Evolutionary conservation across 2,329 filamentous ascomycete species (phyloP), one percentile per base, ranked within the genome.

Genomic region (Phialophora expanda): DNA sequence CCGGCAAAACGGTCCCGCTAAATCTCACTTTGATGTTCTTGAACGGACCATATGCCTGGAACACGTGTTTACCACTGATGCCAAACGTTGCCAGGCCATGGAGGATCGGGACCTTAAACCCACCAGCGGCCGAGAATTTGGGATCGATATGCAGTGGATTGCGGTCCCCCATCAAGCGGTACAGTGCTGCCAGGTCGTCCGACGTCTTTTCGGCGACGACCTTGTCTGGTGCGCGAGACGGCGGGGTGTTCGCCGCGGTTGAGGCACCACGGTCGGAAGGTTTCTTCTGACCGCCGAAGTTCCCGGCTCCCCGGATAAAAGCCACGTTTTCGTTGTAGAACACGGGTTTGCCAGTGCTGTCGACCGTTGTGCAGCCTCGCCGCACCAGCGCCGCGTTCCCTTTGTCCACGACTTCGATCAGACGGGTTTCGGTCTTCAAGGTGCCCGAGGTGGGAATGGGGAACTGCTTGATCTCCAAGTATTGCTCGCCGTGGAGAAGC

Each of bases 401-500:
- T 86, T 98, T 99, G 84, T 99, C 95, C 56, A 97, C 87, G 11
- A 98, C 94, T 78, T 99, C 95, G 69, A 99, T 87, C 65, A 99
- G 89, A 24, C 61, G 61, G 14, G 67, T 64, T 46, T 69, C 70
- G 38, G 66, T 69, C 28, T 69, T 24, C 4, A 70, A 68, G 62
- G 68, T 70, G 26, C 68, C 71, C 14, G 48, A 56, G 0, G 69
- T 71, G 96, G 61, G 95, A 90, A 98, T 90, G 51, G 95, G 95
- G 82, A 89, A 96, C 79, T 94, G 92, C 76, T 89, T 88, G 75
- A 99, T 86, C 81, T 99, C 95, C 71, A 99, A 91, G 82, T 93
- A 99, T 80, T 99, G 95, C 84, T 99, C 95, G 76, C 95, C 95
- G 82, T 99, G 95, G 26, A 99, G 90, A 59, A 99, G 88, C 93